phyloP scores from a whole-genome alignment of 2,329 filamentous ascomycete genomes.

The Penicillium sp. region DNA sequence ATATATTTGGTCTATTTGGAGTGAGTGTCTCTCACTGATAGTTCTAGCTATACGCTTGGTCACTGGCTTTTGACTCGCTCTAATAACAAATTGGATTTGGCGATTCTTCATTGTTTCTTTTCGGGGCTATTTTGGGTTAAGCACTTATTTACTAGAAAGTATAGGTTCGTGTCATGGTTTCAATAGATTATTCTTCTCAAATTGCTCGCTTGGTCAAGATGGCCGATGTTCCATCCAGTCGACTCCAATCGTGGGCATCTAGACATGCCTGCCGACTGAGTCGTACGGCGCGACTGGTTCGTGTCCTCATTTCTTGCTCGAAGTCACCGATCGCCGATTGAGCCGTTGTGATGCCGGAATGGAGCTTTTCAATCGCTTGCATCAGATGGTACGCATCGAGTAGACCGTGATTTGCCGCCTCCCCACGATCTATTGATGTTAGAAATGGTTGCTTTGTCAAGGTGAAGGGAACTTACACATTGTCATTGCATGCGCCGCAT shows the following conservation, averaged over 20 bases:
- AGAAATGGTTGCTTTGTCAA: background rate
- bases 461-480: constrained; percentile 26
- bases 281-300: constrained; percentile 31
- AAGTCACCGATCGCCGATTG: constrained; percentile 25
- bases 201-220: constrained; percentile 28
- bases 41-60: background rate
- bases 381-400: constrained; percentile 26
- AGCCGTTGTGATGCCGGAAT: constrained; percentile 1
- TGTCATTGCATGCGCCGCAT: constrained; percentile 36
- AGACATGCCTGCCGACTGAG: constrained; percentile 36
- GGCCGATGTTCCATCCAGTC: constrained; percentile 29
- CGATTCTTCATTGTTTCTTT: background rate
- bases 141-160: background rate
- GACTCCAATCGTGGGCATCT: constrained; percentile 36
- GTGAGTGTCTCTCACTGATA: background rate
- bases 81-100: constrained; percentile 1
- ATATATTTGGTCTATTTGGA: background rate
- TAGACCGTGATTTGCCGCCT: constrained; percentile 36
- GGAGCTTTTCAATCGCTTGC: constrained; percentile 17
- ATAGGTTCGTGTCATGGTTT: background rate
- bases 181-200: background rate
- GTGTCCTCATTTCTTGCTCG: constrained; percentile 33
- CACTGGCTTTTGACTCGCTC: background rate
- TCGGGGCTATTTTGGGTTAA: background rate
- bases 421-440: constrained; percentile 26